These are phyloP conservation scores for Cercophora scortea DNA, from an alignment of 495 filamentous ascomycete genomes.

Conservation along the genomic window DNA sequence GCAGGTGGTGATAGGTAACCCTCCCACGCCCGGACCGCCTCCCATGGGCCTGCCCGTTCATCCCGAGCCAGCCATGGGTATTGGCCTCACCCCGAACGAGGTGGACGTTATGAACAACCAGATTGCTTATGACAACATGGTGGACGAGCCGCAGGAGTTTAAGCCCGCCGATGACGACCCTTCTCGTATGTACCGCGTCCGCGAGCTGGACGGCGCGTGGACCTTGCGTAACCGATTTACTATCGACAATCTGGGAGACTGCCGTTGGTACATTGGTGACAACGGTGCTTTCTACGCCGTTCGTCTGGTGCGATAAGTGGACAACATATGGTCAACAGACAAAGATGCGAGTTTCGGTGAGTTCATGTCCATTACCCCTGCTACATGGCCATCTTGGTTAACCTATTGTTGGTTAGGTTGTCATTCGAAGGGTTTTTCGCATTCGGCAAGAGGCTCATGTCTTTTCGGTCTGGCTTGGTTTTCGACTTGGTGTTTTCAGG, in stretches of 20 bases:
- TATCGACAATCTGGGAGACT: constrained; percentile 39
- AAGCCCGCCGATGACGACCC: constrained; percentile 44
- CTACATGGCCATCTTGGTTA: not conserved
- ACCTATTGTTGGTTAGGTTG: not conserved
- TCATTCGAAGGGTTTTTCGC: too few relatives aligned
- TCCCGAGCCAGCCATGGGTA: constrained; percentile 24
- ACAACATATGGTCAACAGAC: not conserved
- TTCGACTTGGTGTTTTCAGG: too few relatives aligned
- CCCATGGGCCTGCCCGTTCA: constrained; percentile 5
- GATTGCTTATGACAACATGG: constrained; percentile 30
- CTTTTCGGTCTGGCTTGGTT: too few relatives aligned
- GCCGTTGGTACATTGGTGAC: constrained; percentile 40
- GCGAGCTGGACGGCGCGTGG: constrained; percentile 41
- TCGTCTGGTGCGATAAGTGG: constrained; percentile 12
- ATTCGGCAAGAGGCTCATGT: too few relatives aligned
- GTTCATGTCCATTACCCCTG: too few relatives aligned
- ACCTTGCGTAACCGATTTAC: constrained; percentile 37
- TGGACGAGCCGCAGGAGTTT: constrained; percentile 42
- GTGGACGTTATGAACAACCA: constrained; percentile 28
- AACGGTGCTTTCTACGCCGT: constrained; percentile 44
- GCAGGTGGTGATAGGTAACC: constrained; percentile 6
- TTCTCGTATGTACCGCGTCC: constrained; percentile 42
- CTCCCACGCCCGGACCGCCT: constrained; percentile 4
- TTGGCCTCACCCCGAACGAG: constrained; percentile 33
- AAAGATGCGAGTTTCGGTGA: too few relatives aligned